These are phyloP conservation scores for Candida methanosorbosa DNA, from an alignment of 805 yeast species.

Conservation along the genomic window DNA sequence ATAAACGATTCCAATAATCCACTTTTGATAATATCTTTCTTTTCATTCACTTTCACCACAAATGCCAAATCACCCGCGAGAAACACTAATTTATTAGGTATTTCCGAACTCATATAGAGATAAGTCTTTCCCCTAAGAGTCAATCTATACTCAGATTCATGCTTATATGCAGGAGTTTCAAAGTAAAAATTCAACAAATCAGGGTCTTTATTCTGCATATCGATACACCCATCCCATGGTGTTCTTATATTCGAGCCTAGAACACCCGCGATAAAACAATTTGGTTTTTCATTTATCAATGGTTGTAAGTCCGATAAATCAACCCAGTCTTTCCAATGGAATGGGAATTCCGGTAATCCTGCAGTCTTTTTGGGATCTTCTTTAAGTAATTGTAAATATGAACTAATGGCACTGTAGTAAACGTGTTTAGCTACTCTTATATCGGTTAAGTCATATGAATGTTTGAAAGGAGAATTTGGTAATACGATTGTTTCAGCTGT, in stretches of 20 bases:
- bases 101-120: constrained; percentile 32
- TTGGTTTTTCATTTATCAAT: constrained; percentile 29
- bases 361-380: constrained; percentile 12
- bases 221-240: constrained; percentile 33
- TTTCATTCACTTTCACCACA: constrained; percentile 25
- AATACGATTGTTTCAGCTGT: constrained; percentile 21
- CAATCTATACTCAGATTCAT: constrained; percentile 28
- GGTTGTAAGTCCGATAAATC: constrained; percentile 36
- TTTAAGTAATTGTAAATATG: constrained; percentile 17
- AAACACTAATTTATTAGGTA: constrained; percentile 35
- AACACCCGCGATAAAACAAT: constrained; percentile 36
- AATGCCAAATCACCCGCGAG: constrained; percentile 32
- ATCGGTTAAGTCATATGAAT: constrained; percentile 26
- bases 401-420: constrained; percentile 24
- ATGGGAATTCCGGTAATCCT: constrained; percentile 27
- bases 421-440: constrained; percentile 25
- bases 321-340: constrained; percentile 52
- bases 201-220: constrained; percentile 10
- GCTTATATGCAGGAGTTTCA: constrained; percentile 18
- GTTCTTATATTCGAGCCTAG: constrained; percentile 30
- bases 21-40: constrained; percentile 20
- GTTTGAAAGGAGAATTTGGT: constrained; percentile 30
- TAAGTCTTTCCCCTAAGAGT: constrained; percentile 32
- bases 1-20: constrained; percentile 27
- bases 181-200: constrained; percentile 17